Conservation (phyloP, 83 land plant genomes). For the Diphasiastrum complanatum region DNA sequence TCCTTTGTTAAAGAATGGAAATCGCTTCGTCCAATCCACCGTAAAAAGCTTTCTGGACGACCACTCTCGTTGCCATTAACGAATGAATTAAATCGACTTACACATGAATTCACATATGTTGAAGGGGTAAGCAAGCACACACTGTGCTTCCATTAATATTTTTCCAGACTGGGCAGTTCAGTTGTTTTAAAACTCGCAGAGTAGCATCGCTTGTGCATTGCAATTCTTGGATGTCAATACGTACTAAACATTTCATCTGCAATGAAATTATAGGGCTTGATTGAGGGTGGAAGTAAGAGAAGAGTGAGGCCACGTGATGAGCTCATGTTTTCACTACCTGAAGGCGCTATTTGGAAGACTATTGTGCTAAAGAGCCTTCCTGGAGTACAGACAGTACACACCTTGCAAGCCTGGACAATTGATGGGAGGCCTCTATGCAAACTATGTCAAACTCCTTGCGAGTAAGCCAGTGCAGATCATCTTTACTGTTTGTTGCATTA, state of each 20-base stretch:
- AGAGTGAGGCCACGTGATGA: constrained; percentile 63
- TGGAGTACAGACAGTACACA: constrained; percentile 39
- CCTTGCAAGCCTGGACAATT: constrained; percentile 62
- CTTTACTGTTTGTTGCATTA: not conserved
- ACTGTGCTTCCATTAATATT: constrained; percentile 8
- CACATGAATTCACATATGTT: constrained; percentile 38
- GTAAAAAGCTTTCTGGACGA: constrained; percentile 58
- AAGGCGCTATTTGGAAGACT: constrained; percentile 59
- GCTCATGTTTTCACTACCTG: constrained; percentile 53
- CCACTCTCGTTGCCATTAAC: constrained; percentile 74
- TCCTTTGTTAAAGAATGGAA: constrained; percentile 67
- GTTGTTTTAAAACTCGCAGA: not conserved
- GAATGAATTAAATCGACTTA: constrained; percentile 52
- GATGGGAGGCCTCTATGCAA: constrained; percentile 75
- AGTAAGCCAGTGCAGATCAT: constrained; percentile 36
- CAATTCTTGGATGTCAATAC: not conserved
- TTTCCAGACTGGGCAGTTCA: not conserved
- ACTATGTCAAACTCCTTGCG: constrained; percentile 80
- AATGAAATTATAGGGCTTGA: constrained; percentile 50
- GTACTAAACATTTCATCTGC: not conserved
- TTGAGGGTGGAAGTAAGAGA: constrained; percentile 76
- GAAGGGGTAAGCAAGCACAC: constrained; percentile 42
- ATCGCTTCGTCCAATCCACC: constrained; percentile 58
- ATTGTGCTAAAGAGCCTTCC: constrained; percentile 33
- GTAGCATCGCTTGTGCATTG: not conserved